Evolutionary conservation across 768 basidiomycete species (phyloP).

Genomic region (Dictyophora rubrovolvata): DNA sequence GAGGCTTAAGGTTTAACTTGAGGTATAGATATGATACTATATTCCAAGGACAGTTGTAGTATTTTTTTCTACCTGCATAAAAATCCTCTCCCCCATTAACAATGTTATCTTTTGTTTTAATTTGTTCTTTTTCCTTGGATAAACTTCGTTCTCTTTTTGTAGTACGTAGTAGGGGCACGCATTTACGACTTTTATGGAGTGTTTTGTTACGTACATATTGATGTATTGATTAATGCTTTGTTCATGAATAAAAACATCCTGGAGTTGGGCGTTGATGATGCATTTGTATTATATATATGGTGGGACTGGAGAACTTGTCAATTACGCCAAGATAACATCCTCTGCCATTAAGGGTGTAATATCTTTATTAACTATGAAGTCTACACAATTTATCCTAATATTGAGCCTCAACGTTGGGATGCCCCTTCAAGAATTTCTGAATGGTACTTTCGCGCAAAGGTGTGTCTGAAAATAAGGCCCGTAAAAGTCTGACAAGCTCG

Average conservation of each 20-base stretch:
- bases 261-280: too few species aligned
- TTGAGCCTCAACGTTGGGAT: slow-evolving; percentile 28
- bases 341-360: not conserved
- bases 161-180: not conserved
- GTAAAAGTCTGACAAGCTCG: slow-evolving; percentile 73
- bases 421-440: slow-evolving; percentile 57
- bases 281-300: too few species aligned
- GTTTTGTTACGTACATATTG: not conserved
- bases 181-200: not conserved
- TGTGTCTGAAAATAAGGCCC: slow-evolving; percentile 84
- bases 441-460: slow-evolving; percentile 72
- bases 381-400: not conserved
- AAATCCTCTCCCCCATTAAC: not conserved
- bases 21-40: not conserved
- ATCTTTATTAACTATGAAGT: not conserved
- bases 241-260: not conserved
- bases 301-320: not conserved
- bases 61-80: too few species aligned
- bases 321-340: not conserved
- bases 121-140: not conserved
- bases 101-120: not conserved
- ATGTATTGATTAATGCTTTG: not conserved
- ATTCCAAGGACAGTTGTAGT: too few species aligned
- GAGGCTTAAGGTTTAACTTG: not conserved
- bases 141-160: too few species aligned